Evolutionary conservation across 768 basidiomycete species (phyloP).

Genomic region (Hygrophorus russula): DNA sequence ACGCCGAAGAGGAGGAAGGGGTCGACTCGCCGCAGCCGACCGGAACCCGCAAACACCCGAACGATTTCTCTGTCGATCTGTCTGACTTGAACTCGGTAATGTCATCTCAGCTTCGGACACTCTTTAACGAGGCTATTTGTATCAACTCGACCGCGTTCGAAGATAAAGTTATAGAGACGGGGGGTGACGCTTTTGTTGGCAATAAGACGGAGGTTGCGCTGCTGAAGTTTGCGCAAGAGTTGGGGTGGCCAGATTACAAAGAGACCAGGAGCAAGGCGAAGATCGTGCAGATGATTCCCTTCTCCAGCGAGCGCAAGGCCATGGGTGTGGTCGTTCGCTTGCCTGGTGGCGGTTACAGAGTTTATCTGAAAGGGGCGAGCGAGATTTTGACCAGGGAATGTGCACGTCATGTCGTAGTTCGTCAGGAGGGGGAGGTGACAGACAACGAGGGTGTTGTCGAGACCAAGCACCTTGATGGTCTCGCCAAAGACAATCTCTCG

Average conservation of each 20-base stretch:
- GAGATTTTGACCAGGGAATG: constrained; percentile 85
- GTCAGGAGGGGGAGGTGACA: constrained; percentile 17
- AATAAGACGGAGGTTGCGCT: constrained; percentile 77
- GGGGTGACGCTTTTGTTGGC: constrained; percentile 47
- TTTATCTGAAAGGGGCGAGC: constrained; percentile 88
- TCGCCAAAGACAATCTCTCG: constrained; percentile 71
- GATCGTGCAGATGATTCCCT: constrained; percentile 66
- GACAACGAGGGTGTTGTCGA: constrained; percentile 28
- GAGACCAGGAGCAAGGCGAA: constrained; percentile 34
- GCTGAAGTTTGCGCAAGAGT: constrained; percentile 53
- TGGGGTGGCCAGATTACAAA: constrained; percentile 55
- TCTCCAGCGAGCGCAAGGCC: constrained; percentile 72
- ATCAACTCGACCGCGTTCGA: constrained; percentile 41
- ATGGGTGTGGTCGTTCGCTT: constrained; percentile 79
- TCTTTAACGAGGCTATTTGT: constrained; percentile 7
- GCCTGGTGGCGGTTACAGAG: constrained; percentile 40
- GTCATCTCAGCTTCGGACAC: constrained; percentile 18
- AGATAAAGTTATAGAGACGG: constrained; percentile 41
- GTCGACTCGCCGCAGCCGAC: constrained; percentile 41
- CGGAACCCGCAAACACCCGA: constrained; percentile 36
- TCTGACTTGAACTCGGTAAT: constrained; percentile 54
- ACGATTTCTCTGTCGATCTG: constrained; percentile 86
- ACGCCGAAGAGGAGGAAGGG: constrained; percentile 5
- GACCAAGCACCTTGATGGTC: constrained; percentile 48
- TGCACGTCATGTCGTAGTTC: constrained; percentile 60